phyloP scores from a whole-genome alignment of 495 filamentous ascomycete species.

The Penicillium manginii region DNA sequence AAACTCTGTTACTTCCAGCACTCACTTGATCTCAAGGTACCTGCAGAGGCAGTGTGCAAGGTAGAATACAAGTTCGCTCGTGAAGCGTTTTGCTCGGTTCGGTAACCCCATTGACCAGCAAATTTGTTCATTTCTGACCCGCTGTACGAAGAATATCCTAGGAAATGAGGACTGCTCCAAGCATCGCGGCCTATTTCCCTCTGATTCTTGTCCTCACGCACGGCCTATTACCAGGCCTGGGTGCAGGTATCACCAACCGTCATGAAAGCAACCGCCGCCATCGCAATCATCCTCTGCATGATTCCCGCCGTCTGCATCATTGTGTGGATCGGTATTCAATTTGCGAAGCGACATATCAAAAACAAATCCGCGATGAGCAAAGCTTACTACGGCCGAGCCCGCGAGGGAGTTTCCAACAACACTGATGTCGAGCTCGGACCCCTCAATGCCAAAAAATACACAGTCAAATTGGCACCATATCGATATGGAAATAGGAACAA shows the following conservation, averaged over 20 bases:
- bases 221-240: too few relatives aligned
- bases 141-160: too few relatives aligned
- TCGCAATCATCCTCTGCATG: not conserved
- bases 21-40: too few relatives aligned
- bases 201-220: not conserved
- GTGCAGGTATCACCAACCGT: not conserved
- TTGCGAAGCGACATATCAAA: not conserved
- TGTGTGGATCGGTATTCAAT: not conserved
- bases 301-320: conserved; percentile 4
- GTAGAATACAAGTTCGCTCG: too few relatives aligned
- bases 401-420: not conserved
- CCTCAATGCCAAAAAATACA: not conserved
- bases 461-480: not conserved
- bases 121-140: too few relatives aligned
- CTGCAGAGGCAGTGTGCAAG: too few relatives aligned
- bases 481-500: not conserved
- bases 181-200: too few relatives aligned
- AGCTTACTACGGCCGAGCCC: not conserved
- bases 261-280: not conserved
- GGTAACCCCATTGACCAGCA: too few relatives aligned
- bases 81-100: too few relatives aligned
- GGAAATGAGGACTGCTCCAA: too few relatives aligned
- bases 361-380: not conserved
- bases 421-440: not conserved
- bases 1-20: too few relatives aligned